phyloP scores from a whole-genome alignment of 2,329 filamentous ascomycete species.

The Cordyceps fumosorosea region DNA sequence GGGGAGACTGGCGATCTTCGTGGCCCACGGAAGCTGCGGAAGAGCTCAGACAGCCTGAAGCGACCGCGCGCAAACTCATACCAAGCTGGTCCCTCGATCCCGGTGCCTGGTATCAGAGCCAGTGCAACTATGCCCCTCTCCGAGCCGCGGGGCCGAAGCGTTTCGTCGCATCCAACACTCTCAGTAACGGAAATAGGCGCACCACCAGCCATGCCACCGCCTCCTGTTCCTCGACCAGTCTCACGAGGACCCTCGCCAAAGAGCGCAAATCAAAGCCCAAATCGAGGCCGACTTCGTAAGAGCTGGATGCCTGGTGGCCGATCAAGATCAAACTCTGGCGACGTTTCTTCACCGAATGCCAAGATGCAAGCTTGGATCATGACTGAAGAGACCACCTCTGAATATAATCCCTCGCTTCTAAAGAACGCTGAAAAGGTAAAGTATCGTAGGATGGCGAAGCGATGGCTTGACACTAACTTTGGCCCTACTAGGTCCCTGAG shows the following conservation, averaged over 20 bases:
- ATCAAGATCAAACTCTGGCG: conserved; percentile 44
- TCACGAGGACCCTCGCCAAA: not conserved
- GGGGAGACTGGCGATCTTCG: conserved; percentile 16
- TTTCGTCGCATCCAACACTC: conserved; percentile 39
- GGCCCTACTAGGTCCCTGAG: conserved; percentile 49
- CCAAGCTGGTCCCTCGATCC: conserved; percentile 19
- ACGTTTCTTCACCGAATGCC: conserved; percentile 20
- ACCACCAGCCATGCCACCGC: conserved; percentile 9
- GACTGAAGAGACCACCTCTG: conserved; percentile 41
- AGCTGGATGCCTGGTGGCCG: conserved; percentile 49
- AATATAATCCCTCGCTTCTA: conserved; percentile 50
- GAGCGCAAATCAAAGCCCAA: conserved; percentile 38
- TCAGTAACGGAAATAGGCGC: conserved; percentile 13
- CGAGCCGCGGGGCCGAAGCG: conserved; percentile 36
- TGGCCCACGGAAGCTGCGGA: conserved; percentile 25
- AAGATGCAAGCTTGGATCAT: conserved; percentile 47
- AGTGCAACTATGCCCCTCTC: conserved; percentile 27
- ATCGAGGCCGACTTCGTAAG: conserved; percentile 39
- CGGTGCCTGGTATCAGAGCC: conserved; percentile 21
- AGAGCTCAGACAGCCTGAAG: conserved; percentile 22
- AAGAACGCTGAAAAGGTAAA: conserved; percentile 49
- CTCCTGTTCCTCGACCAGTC: not conserved
- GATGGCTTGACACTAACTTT: conserved; percentile 16
- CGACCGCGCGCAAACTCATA: conserved; percentile 28
- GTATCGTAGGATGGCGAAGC: not conserved